Percentiles rank a stretch among this genome's conserved stretches.
phyloP scores from a whole-genome alignment of 2,329 filamentous ascomycete genomes.

The Xylariales sp. region DNA sequence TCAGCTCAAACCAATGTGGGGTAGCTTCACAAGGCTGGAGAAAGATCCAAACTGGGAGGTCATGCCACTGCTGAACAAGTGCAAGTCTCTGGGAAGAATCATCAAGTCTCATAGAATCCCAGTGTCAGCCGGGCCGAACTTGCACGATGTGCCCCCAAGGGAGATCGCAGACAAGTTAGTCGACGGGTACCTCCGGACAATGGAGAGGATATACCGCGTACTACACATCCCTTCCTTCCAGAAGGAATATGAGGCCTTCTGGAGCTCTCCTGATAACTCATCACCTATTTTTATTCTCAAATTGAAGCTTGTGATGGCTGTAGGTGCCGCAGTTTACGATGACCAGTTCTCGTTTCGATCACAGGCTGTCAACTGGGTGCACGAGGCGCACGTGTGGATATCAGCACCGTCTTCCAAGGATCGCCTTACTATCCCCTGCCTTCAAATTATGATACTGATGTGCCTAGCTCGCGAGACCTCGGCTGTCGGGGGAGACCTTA shows the following conservation, averaged over 20 bases:
- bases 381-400: slow-evolving; percentile 49
- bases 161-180: slow-evolving; percentile 13
- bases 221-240: slow-evolving; percentile 18
- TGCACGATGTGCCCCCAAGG: slow-evolving; percentile 11
- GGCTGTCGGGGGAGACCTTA: slow-evolving; percentile 43
- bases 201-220: slow-evolving; percentile 18
- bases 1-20: background rate
- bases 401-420: slow-evolving; percentile 41
- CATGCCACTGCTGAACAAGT: slow-evolving; percentile 6
- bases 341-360: slow-evolving; percentile 37
- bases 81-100: slow-evolving; percentile 11
- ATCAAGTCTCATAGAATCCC: slow-evolving; percentile 10
- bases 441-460: slow-evolving; percentile 51
- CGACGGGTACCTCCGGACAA: slow-evolving; percentile 17
- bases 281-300: slow-evolving; percentile 43
- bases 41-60: background rate
- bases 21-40: background rate
- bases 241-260: slow-evolving; percentile 15
- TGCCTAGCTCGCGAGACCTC: slow-evolving; percentile 43
- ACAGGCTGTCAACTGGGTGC: slow-evolving; percentile 43
- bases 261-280: slow-evolving; percentile 4
- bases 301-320: slow-evolving; percentile 48
- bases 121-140: slow-evolving; percentile 10
- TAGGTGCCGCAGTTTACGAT: slow-evolving; percentile 44
- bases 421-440: slow-evolving; percentile 39